Evolutionary conservation across 345 rosid species (phyloP), one percentile per base, ranked within the genome.

Genomic region (Salix koriyanagi): DNA sequence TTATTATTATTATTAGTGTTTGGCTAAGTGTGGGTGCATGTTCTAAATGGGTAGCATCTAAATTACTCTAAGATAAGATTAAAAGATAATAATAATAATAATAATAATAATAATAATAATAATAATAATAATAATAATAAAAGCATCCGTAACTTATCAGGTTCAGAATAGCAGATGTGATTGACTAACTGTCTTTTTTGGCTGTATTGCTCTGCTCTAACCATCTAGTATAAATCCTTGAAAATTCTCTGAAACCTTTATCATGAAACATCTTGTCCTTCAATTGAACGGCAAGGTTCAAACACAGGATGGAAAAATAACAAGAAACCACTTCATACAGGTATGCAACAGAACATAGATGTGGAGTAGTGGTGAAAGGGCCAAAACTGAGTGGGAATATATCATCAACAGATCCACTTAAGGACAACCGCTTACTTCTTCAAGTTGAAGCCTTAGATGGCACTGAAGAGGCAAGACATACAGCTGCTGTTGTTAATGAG

Each of bases 281-380:
- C 32, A n/a, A 36, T 71, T 65, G 75, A 56, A 32, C 15, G 46
- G n/a, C 5, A 46, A 15, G 68, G 32, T 77, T 70, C 62, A 46
- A 18, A 70, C 21, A 44, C 52, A 21, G 46, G 48, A 70, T 5
- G 42, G 36, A 75, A 70, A 41, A 77, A 23, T 48, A 60, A 62
- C 62, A 28, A 23, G 36, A 42, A 75, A 69, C 74, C 26, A 12
- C 64, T 58, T 70, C 70, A 48, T 69, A 56, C 76, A 92, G 99
- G 89, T 96, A 96, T 86, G 99, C 98, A 30, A 96, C 98, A 41
- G 98, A 96, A 77, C 98, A 96, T 73, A 88, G 97, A 86, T 93
- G 97, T 78, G 98, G 99, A 42, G 98, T 96, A 75, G 99, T 96
- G 82, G 99, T 93, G 23, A 91, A 93, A 80, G 98, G 99, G 39